These are phyloP conservation scores for Sarocladiaceae sp. DNA, from an alignment of 2,329 filamentous ascomycete species.

Conservation along the genomic window DNA sequence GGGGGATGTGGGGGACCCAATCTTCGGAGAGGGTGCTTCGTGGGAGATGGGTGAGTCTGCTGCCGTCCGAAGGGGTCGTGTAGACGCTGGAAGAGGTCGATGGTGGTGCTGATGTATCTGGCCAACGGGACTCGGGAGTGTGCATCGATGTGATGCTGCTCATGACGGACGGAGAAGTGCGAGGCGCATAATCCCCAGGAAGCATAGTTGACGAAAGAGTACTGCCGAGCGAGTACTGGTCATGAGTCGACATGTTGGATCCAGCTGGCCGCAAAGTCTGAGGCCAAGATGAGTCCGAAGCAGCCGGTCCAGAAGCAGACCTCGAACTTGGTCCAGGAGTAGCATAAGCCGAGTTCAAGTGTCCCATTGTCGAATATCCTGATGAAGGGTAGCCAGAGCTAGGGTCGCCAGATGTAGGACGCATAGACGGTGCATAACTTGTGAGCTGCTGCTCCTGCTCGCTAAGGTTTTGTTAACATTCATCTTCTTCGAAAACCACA, in stretches of 20 bases:
- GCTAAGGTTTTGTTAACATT: neutral
- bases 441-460: slow-evolving; percentile 1
- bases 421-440: neutral
- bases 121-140: neutral
- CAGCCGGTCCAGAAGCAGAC: neutral
- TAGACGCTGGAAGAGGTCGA: neutral
- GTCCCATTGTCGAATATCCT: neutral
- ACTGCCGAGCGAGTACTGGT: neutral
- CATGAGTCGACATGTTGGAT: neutral
- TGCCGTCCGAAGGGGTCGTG: neutral
- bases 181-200: neutral
- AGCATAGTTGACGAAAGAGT: neutral
- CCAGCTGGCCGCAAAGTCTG: neutral
- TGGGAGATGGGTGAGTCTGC: neutral
- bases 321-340: neutral
- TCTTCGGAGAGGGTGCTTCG: neutral
- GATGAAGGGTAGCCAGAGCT: neutral
- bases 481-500: neutral
- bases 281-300: neutral
- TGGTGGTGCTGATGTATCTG: neutral
- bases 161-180: neutral
- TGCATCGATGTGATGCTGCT: neutral
- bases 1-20: neutral
- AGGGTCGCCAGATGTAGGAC: neutral
- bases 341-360: neutral